Evolutionary conservation across 495 filamentous ascomycete species (phyloP).

Genomic region (Penicillium ochrochloron): DNA sequence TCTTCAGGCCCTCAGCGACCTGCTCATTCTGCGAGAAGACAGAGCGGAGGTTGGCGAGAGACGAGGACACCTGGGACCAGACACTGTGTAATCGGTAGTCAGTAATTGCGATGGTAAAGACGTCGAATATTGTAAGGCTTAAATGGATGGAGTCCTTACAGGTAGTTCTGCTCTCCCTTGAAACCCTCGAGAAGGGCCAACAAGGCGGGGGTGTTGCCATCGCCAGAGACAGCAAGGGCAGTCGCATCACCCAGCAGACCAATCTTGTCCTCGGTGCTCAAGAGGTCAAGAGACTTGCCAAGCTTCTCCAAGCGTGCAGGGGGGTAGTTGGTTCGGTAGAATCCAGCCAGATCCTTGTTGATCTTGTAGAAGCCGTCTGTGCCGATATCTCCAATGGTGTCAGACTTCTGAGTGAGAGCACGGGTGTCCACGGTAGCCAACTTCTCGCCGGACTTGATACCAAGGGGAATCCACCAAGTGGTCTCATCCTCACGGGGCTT

Average conservation of each 20-base stretch:
- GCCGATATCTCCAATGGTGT: conserved; percentile 73
- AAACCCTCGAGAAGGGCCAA: conserved; percentile 82
- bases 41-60: conserved; percentile 66
- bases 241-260: conserved; percentile 89
- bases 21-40: conserved; percentile 64
- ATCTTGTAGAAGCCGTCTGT: conserved; percentile 84
- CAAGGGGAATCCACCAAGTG: conserved; percentile 94
- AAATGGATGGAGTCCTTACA: conserved; percentile 52
- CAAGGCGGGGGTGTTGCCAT: conserved; percentile 77
- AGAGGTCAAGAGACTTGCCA: conserved; percentile 68
- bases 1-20: conserved; percentile 68
- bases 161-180: conserved; percentile 76
- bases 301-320: conserved; percentile 77
- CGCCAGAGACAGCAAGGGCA: conserved; percentile 84
- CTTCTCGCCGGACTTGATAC: conserved; percentile 62
- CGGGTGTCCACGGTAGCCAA: conserved; percentile 40
- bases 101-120: conserved; percentile 20
- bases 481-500: conserved; percentile 89
- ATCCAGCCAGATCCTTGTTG: conserved; percentile 84
- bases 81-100: conserved; percentile 52
- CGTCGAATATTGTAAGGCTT: background rate
- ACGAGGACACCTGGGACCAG: conserved; percentile 80
- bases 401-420: conserved; percentile 75
- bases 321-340: conserved; percentile 93
- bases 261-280: conserved; percentile 88